Evolutionary conservation across 768 basidiomycete genomes (phyloP).

Genomic region (Pisolithus sp.): DNA sequence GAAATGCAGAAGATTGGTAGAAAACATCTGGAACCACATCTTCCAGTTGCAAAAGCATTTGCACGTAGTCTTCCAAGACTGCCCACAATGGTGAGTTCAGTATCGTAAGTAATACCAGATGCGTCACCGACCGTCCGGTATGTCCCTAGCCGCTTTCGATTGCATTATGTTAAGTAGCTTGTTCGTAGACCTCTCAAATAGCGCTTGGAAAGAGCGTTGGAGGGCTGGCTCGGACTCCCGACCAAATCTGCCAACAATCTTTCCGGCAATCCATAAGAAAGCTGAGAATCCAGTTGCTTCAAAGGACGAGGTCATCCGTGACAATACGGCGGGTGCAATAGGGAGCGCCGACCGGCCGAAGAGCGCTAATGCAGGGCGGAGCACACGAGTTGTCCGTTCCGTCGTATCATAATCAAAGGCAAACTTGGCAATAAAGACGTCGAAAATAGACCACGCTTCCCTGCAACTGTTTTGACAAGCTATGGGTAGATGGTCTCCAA

Average conservation of each 20-base stretch:
- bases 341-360: slow-evolving; percentile 64
- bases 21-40: slow-evolving; percentile 67
- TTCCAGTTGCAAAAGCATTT: slow-evolving; percentile 65
- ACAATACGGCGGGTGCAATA: slow-evolving; percentile 64
- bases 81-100: slow-evolving; percentile 4
- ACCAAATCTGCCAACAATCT: slow-evolving; percentile 74
- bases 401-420: slow-evolving; percentile 69
- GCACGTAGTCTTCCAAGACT: slow-evolving; percentile 95
- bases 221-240: slow-evolving; percentile 53
- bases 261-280: slow-evolving; percentile 93
- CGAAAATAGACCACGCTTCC: slow-evolving; percentile 82
- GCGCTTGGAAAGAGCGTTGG: slow-evolving; percentile 47
- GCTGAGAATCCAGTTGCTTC: slow-evolving; percentile 75
- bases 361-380: slow-evolving; percentile 78
- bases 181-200: slow-evolving; percentile 72
- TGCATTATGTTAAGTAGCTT: slow-evolving; percentile 66
- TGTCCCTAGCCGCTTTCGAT: slow-evolving; percentile 57
- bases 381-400: slow-evolving; percentile 77
- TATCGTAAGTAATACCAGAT: not conserved
- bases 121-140: slow-evolving; percentile 78
- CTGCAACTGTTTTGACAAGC: slow-evolving; percentile 72
- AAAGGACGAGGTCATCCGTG: slow-evolving; percentile 73
- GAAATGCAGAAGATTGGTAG: slow-evolving; percentile 73
- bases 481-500: slow-evolving; percentile 75
- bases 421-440: slow-evolving; percentile 71